phyloP scores from a whole-genome alignment of 2,329 filamentous ascomycete species.

The Colletotrichum caudatum region DNA sequence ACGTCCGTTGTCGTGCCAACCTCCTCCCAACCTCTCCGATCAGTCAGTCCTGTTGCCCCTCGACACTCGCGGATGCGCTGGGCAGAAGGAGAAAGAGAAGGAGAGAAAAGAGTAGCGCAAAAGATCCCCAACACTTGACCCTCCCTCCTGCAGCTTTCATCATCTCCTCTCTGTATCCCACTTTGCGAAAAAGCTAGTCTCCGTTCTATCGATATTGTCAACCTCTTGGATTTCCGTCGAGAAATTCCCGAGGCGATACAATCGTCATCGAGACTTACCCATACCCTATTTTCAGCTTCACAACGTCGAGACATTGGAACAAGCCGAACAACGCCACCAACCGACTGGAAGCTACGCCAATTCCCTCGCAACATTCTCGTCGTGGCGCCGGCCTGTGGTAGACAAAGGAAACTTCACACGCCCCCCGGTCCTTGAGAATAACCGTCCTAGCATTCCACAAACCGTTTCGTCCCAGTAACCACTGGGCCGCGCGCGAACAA shows the following conservation, averaged over 20 bases:
- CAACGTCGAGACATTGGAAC: background rate
- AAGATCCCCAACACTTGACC: constrained; percentile 5
- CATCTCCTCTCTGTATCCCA: constrained; percentile 14
- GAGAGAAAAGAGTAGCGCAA: background rate
- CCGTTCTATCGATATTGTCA: constrained; percentile 5
- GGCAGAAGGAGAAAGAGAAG: constrained; percentile 2
- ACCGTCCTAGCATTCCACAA: constrained; percentile 30
- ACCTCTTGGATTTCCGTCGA: background rate
- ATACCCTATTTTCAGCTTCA: background rate
- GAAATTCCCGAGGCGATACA: background rate
- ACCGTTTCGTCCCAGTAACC: constrained; percentile 34
- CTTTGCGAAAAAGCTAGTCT: constrained; percentile 19
- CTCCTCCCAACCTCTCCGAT: constrained; percentile 31
- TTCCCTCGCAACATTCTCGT: constrained; percentile 7
- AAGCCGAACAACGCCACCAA: constrained; percentile 14
- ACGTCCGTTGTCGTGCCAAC: constrained; percentile 32
- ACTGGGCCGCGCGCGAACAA: constrained; percentile 25
- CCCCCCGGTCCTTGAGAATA: constrained; percentile 11
- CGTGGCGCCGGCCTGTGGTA: constrained; percentile 35
- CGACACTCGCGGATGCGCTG: constrained; percentile 40
- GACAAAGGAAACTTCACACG: constrained; percentile 23
- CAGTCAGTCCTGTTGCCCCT: constrained; percentile 40
- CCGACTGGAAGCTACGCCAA: constrained; percentile 14
- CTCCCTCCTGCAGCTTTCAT: constrained; percentile 10
- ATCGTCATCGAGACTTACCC: constrained; percentile 18